These are phyloP conservation scores for Mentha longifolia DNA, from an alignment of 257 asterid genomes.

Conservation along the genomic window DNA sequence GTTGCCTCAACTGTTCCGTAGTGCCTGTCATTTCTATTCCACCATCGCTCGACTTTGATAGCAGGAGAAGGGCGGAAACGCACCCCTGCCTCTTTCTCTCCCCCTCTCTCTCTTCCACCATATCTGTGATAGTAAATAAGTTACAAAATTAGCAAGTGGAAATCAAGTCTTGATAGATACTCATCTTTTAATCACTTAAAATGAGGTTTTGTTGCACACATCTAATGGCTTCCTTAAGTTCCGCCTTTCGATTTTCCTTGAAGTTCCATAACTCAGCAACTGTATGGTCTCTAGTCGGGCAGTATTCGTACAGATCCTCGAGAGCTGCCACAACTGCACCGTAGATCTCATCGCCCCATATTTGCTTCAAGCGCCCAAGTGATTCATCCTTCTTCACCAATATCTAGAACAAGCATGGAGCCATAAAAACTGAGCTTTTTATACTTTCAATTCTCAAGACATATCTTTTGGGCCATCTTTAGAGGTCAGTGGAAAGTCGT, in stretches of 20 bases:
- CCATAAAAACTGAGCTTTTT: neutral
- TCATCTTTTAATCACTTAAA: neutral
- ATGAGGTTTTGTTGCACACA: constrained; percentile 5
- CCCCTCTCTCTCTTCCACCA: no score
- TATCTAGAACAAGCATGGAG: neutral
- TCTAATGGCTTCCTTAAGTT: constrained; percentile 43
- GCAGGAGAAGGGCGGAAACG: no score
- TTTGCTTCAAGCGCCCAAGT: constrained; percentile 36
- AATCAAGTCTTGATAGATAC: no score
- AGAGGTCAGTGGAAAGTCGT: no score
- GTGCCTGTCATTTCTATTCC: no score
- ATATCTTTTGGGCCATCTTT: no score
- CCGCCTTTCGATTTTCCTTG: constrained; percentile 46
- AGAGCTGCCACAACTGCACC: constrained; percentile 40
- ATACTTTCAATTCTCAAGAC: no score
- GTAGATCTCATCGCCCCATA: constrained; percentile 44
- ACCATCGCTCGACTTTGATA: no score
- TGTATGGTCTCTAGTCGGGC: constrained; percentile 45
- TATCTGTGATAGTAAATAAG: no score
- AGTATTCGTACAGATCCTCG: constrained; percentile 39
- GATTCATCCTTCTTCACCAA: constrained; percentile 38
- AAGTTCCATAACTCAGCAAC: constrained; percentile 54
- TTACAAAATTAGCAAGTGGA: no score
- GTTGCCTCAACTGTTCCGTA: no score
- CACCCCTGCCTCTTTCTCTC: no score